phyloP scores from a whole-genome alignment of 2,329 filamentous ascomycete species.

The Reticulascus tulasneorum region DNA sequence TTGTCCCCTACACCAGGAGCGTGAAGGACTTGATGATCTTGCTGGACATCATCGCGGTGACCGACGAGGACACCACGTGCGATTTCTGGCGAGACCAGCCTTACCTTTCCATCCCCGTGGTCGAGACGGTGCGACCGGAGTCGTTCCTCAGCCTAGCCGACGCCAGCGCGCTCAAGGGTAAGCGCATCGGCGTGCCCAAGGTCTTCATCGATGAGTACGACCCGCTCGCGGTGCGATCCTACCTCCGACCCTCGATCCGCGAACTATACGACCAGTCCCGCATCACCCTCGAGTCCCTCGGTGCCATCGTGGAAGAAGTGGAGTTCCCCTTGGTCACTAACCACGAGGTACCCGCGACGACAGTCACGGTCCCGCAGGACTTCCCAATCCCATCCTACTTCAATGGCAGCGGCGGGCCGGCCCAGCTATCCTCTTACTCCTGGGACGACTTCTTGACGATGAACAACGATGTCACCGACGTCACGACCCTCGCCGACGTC shows the following conservation, averaged over 20 bases:
- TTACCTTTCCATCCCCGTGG: conserved; percentile 34
- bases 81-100: conserved; percentile 54
- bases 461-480: conserved; percentile 21
- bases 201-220: conserved; percentile 43
- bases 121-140: conserved; percentile 24
- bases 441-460: conserved; percentile 18
- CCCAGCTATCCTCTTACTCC: not conserved
- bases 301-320: conserved; percentile 34
- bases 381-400: not conserved
- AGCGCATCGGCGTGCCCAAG: conserved; percentile 44
- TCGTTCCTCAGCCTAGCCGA: conserved; percentile 28
- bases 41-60: conserved; percentile 40
- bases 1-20: conserved; percentile 45
- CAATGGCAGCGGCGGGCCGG: not conserved
- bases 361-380: no score
- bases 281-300: conserved; percentile 31
- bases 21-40: conserved; percentile 44
- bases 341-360: conserved; percentile 1
- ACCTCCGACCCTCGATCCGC: conserved; percentile 15
- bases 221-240: conserved; percentile 12
- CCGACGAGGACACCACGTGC: conserved; percentile 33
- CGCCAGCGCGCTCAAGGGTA: conserved; percentile 31
- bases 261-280: conserved; percentile 26
- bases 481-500: conserved; percentile 19
- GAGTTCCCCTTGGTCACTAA: conserved; percentile 7